Conservation (phyloP, 2,329 filamentous ascomycete genomes). For the Rutstroemia sp. region DNA sequence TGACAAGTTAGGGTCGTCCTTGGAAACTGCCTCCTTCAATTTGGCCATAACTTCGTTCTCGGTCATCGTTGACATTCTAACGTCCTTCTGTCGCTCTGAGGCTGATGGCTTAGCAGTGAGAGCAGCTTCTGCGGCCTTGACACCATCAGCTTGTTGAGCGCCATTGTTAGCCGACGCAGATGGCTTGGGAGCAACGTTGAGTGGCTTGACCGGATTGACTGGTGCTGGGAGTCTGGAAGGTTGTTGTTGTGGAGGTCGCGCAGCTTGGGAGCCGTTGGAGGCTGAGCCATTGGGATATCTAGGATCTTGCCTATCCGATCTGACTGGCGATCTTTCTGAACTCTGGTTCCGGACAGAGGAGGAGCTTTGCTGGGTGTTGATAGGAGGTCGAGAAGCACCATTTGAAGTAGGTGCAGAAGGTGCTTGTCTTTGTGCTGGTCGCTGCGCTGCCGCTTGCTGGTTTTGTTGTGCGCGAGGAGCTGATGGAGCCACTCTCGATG, state of each 20-base stretch:
- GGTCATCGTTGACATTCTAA: conserved; percentile 97
- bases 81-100: conserved; percentile 76
- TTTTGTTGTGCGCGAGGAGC: conserved; percentile 52
- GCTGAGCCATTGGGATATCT: conserved; percentile 38
- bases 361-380: conserved; percentile 44
- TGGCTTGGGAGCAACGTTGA: conserved; percentile 69
- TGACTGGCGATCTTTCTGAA: conserved; percentile 19
- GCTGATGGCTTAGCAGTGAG: conserved; percentile 73
- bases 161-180: conserved; percentile 34
- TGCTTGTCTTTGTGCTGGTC: conserved; percentile 64
- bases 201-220: conserved; percentile 55
- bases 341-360: conserved; percentile 32
- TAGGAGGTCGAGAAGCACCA: conserved; percentile 36
- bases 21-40: conserved; percentile 88
- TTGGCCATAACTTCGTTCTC: conserved; percentile 97
- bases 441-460: conserved; percentile 38
- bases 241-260: conserved; percentile 42
- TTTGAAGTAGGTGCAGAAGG: conserved; percentile 59
- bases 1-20: conserved; percentile 87
- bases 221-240: conserved; percentile 50
- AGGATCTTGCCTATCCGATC: conserved; percentile 29
- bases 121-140: conserved; percentile 85
- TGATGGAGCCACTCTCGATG: conserved; percentile 74
- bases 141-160: conserved; percentile 49
- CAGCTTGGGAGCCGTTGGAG: conserved; percentile 28